Evolutionary conservation across 805 yeast genomes (phyloP).

Genomic region (Myxozyma kluyveri): DNA sequence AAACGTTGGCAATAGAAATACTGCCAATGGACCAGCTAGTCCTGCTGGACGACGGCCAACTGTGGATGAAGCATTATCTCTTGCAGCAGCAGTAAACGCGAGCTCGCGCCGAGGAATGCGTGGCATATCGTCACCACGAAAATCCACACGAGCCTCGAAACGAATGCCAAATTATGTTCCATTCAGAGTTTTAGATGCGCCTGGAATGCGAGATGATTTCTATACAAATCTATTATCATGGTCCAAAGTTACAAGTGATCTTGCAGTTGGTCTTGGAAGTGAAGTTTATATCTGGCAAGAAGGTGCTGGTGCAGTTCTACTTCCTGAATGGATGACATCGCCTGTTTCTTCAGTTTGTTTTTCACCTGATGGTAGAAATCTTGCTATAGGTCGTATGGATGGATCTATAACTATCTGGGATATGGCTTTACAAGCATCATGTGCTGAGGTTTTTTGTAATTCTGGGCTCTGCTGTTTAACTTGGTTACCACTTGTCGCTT

Average conservation of each 20-base stretch:
- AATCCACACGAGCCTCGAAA: slow-evolving; percentile 2
- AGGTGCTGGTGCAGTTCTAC: slow-evolving; percentile 46
- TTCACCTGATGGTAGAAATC: slow-evolving; percentile 48
- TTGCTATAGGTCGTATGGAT: slow-evolving; percentile 56
- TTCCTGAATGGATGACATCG: slow-evolving; percentile 42
- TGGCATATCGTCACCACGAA: not conserved
- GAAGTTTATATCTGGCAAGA: slow-evolving; percentile 65
- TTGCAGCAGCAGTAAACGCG: not conserved
- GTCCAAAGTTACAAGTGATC: slow-evolving; percentile 50
- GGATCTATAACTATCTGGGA: slow-evolving; percentile 54
- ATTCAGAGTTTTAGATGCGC: slow-evolving; percentile 59
- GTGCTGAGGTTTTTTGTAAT: slow-evolving; percentile 26
- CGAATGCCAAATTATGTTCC: slow-evolving; percentile 19
- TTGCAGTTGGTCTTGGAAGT: slow-evolving; percentile 66
- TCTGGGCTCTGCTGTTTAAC: slow-evolving; percentile 30
- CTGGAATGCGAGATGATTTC: slow-evolving; percentile 70
- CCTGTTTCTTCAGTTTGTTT: slow-evolving; percentile 46
- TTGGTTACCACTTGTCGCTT: slow-evolving; percentile 27
- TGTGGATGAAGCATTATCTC: slow-evolving; percentile 17
- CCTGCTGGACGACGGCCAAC: no score
- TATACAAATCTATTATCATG: slow-evolving; percentile 74
- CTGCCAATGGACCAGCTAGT: no score
- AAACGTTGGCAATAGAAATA: not conserved
- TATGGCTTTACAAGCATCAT: slow-evolving; percentile 5
- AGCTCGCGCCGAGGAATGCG: not conserved